phyloP scores from a whole-genome alignment of 495 filamentous ascomycete species.

The Hyaloscypha variabilis region DNA sequence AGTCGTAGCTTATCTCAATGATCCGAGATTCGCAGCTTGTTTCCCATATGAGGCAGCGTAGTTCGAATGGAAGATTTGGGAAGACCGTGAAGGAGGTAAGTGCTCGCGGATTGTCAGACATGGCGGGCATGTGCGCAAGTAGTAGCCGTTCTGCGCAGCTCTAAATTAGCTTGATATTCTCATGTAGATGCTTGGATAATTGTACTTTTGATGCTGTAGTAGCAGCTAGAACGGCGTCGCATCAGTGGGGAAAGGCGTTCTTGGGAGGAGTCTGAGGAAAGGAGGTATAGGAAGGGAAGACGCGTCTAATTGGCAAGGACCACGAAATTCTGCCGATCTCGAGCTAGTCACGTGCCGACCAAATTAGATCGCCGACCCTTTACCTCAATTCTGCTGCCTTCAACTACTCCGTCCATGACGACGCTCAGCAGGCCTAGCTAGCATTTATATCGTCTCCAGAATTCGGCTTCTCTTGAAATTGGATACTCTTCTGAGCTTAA shows the following conservation, averaged over 20 bases:
- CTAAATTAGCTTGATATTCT: not conserved
- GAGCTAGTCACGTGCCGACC: not conserved
- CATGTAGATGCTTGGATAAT: not conserved
- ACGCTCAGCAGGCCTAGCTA: not conserved
- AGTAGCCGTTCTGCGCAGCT: not conserved
- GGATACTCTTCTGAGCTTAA: not conserved
- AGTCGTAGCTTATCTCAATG: slow-evolving; percentile 14
- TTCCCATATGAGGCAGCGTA: slow-evolving; percentile 15
- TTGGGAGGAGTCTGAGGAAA: no score
- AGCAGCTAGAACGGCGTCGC: not conserved
- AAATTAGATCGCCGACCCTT: slow-evolving; percentile 6
- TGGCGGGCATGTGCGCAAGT: not conserved
- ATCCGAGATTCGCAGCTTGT: not conserved
- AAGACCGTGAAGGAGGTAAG: slow-evolving; percentile 21
- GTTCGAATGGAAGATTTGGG: slow-evolving; percentile 11
- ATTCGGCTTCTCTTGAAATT: not conserved
- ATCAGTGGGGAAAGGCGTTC: no score
- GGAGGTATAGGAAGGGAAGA: not conserved
- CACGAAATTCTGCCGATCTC: not conserved
- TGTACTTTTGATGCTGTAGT: no score
- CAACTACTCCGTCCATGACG: slow-evolving; percentile 1
- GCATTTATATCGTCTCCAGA: not conserved
- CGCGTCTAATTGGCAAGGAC: not conserved
- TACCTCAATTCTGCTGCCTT: not conserved
- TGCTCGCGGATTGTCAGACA: not conserved